Evolutionary conservation across 176 grass and related monocot genomes (phyloP), one percentile per base, ranked within the genome.

Genomic region (Leersia perrieri): DNA sequence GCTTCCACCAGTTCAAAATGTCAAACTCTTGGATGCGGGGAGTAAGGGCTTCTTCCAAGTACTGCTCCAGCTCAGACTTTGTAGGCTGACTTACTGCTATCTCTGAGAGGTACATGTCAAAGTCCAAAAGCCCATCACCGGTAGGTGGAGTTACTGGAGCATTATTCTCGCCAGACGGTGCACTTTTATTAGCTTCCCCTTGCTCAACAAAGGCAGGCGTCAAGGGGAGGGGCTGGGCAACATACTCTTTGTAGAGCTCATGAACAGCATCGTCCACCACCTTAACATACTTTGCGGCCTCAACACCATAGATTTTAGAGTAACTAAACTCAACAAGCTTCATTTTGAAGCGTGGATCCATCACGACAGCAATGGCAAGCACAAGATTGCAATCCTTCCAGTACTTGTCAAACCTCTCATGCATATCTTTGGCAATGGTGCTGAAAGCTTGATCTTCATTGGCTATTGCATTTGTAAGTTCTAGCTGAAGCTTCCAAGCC

Each of bases 321-420:
- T 91, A 93, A 78, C 94, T 97, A 33, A 97, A 97, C 38, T 97
- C 94, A 39, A 97, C 74, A 42, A 97, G 90, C 84, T 97, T 97
- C 90, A 97, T 88, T 73, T 97, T 97, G 88, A 97, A 97, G 41
- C 94, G 94, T 60, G 94, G 94, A 62, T 97, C 94, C 91, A 97
- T 97, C 30, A 91, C 91, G 38, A 93, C 94, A 76, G 91, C 94
- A 83, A 97, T 76, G 34, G 94, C 91, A 39, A 97, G 77, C 53
- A 97, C 94, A 68, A 97, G 82, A 77, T 81, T 97, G 83, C 94
- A 97, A 42, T 97, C 94, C 61, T 93, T 97, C 94, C 94, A 97
- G 79, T 93, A 97, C 73, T 97, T 97, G 77, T 97, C 94, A 82
- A 97, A 97, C 70, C 83, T 93, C 81, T 93, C 94, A n/a, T 97